Evolutionary conservation across 495 filamentous ascomycete species (phyloP), one percentile per base, ranked within the genome.

Genomic region (Elasticomyces elasticus): DNA sequence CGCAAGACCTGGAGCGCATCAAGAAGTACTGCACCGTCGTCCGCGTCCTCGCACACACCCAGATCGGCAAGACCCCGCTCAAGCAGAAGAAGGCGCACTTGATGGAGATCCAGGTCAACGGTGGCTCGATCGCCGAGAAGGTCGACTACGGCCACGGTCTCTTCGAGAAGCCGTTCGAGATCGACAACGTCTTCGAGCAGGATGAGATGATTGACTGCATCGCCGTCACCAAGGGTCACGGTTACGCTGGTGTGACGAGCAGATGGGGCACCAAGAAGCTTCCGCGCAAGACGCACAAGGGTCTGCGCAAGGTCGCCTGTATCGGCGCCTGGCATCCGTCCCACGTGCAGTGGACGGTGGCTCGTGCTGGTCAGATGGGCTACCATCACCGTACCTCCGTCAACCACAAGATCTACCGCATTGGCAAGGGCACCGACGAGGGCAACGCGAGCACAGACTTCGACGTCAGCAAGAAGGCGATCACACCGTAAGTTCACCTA

Each of bases 21-120:
- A 95, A 95, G 87, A 96, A 95, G 79, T 99, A 97, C 87, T 97
- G 94, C 87, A 91, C 89, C 66, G 90, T 97, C 75, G 90, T 99
- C 77, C 94, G 94, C 75, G 79, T 99, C 54, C 89, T 99, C 72
- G 90, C 92, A 72, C 94, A 99, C 82, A 95, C 94, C 61, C 94
- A 99, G 77, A 90, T 97, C 80, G 85, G 87, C 84, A 86, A 90
- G 84, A 97, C 92, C 51, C 90, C 94, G 50, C 83, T 99, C 72
- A 97, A 96, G 85, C 94, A 97, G 81, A 99, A 99, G 90, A 99
- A 97, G 85, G 90, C 94, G 66, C 94, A 99, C 78, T 82, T 99
- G 64, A 99, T 99, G 94, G 94, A 99, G 80, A 90, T 99, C 76
- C 94, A 99, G 77, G 79, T 99, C 79, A 99, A 99, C 79, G 94